Evolutionary conservation across 495 filamentous ascomycete species (phyloP), one percentile per base, ranked within the genome.

Genomic region (Tetracladium marchalianum): DNA sequence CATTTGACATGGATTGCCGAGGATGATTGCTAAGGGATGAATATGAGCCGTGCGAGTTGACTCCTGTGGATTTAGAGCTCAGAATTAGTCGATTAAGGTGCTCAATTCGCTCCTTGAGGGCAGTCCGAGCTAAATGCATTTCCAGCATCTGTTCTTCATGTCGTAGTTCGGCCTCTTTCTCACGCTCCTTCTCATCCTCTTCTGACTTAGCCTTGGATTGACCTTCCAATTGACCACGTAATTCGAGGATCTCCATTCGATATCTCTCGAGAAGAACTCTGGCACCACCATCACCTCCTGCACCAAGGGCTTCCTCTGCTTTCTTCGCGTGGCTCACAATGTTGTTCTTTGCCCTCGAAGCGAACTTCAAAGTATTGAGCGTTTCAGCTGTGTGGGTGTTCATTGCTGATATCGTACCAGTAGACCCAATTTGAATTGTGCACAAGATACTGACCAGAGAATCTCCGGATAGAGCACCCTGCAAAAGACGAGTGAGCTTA

Each of bases 81-180:
- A 98, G 69, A 52, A 98, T 96, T 10, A 98, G 73, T 16, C 92
- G 84, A 63, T 96, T 98, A 5, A 98, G 75, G 66, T 98, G 92
- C 65, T 96, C 90, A 52, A 98, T 98, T 22, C 92, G 81, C 65
- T 97, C 90, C 57, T 98, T 97, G 41, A 98, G 65, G 5, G 93
- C 93, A 1, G 90, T 98, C 19, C 93, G 77, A 11, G 92, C 92
- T 22, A 98, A 74, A 61, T 98, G 92, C 81, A 98, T 98, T 62
- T 97, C 92, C 37, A 97, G 71, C 72, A 98, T 89, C 61, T 98
- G 92, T 60, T 98, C 92, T 55, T 93, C 89, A 56, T 96, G 93
- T 27, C 92, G 82, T 43, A 81, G 72, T 56, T 87, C 80, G 22
- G 84, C 81, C 62, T 92, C 82, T 49, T 84, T 82, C 63, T 95